phyloP scores from a whole-genome alignment of 768 basidiomycete genomes.

The Leccinum rimulosum region DNA sequence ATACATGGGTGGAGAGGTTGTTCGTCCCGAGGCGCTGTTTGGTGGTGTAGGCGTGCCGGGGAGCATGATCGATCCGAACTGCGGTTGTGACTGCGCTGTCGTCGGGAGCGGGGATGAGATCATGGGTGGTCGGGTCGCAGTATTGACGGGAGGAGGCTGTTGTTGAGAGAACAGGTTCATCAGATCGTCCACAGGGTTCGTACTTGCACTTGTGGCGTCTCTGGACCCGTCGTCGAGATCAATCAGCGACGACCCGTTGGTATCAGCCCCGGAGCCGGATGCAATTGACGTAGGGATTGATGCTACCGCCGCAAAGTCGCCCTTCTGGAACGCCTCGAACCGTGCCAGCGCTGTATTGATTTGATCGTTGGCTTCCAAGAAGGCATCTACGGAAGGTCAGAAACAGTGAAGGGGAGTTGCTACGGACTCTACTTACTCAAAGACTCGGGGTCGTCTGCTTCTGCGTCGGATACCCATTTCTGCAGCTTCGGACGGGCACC shows the following conservation, averaged over 20 bases:
- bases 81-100: slow-evolving; percentile 20
- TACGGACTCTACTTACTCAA: slow-evolving; percentile 54
- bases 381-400: slow-evolving; percentile 60
- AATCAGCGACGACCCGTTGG: slow-evolving; percentile 55
- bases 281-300: slow-evolving; percentile 65
- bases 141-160: slow-evolving; percentile 23
- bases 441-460: slow-evolving; percentile 84
- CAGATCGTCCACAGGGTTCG: slow-evolving; percentile 51
- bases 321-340: slow-evolving; percentile 91
- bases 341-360: slow-evolving; percentile 90
- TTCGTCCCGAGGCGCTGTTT: slow-evolving; percentile 9
- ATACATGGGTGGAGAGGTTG: slow-evolving; percentile 14
- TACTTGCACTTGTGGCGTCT: slow-evolving; percentile 14
- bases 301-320: slow-evolving; percentile 75
- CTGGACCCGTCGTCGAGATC: slow-evolving; percentile 64
- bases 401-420: not conserved
- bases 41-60: slow-evolving; percentile 38
- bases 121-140: slow-evolving; percentile 26
- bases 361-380: slow-evolving; percentile 95
- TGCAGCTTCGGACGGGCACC: slow-evolving; percentile 91
- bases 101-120: slow-evolving; percentile 17
- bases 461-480: slow-evolving; percentile 96
- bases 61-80: slow-evolving; percentile 42
- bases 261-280: slow-evolving; percentile 22
- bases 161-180: slow-evolving; percentile 52